Percentiles rank a stretch among this genome's conserved stretches.
Evolutionary conservation across 352 stramenopile genomes (phyloP).

Genomic region (Globisporangium spiculum): DNA sequence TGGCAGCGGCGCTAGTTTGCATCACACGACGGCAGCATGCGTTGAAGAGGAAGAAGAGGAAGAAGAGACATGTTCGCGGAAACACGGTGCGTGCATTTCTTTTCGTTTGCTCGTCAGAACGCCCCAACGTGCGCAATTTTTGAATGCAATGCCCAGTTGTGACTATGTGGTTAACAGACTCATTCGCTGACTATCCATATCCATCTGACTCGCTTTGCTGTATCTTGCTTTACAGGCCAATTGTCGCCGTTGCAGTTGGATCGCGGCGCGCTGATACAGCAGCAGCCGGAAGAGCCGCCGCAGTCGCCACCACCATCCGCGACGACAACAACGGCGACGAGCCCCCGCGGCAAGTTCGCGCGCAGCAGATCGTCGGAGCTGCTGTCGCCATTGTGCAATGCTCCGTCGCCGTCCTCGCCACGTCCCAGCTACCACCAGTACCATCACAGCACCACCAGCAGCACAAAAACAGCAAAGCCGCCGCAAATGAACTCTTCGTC

Average conservation of each 20-base stretch:
- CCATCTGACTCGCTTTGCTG: background rate
- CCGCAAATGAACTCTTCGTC: constrained; percentile 9
- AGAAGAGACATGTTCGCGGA: constrained; percentile 13
- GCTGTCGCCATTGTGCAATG: constrained; percentile 4
- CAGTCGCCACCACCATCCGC: background rate
- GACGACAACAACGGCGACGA: background rate
- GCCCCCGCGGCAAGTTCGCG: background rate
- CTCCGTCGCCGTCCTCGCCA: background rate
- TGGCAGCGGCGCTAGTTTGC: constrained; percentile 19
- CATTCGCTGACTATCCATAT: constrained; percentile 2
- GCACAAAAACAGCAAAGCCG: background rate
- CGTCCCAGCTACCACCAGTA: background rate
- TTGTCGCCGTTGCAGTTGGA: constrained; percentile 11
- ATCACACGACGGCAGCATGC: constrained; percentile 19
- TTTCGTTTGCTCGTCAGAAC: constrained; percentile 1
- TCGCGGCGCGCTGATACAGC: constrained; percentile 2
- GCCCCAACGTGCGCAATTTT: background rate
- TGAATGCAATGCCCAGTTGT: background rate
- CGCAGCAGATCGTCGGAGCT: constrained; percentile 9
- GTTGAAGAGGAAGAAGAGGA: constrained; percentile 5
- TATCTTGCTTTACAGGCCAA: constrained; percentile 2
- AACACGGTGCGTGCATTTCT: constrained; percentile 14
- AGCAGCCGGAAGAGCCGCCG: constrained; percentile 8
- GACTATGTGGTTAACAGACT: background rate
- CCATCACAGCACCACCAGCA: background rate